phyloP scores from a whole-genome alignment of 1,284 basidiomycete genomes.

The Cryptococcus sp. region DNA sequence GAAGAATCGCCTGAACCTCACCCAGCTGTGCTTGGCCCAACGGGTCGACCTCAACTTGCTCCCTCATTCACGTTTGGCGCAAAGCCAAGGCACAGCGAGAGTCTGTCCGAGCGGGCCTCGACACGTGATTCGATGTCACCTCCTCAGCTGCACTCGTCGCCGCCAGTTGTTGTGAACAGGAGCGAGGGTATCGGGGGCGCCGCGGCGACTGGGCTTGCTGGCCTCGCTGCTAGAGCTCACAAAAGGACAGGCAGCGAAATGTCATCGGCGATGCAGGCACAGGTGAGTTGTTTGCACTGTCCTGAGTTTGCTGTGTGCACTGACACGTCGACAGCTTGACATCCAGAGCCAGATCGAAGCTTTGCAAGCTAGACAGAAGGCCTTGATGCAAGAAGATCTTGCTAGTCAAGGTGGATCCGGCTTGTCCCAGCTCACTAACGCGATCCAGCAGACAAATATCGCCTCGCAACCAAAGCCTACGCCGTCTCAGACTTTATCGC shows the following conservation, averaged over 20 bases:
- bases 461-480: constrained; percentile 15
- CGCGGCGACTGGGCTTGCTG: constrained; percentile 45
- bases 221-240: constrained; percentile 53
- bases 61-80: constrained; percentile 85
- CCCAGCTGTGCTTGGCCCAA: constrained; percentile 60
- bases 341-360: constrained; percentile 87
- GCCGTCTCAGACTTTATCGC: constrained; percentile 47
- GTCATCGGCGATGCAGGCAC: constrained; percentile 70
- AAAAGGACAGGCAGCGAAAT: constrained; percentile 67
- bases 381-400: constrained; percentile 82
- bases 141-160: constrained; percentile 11
- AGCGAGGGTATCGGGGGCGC: constrained; percentile 46
- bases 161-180: constrained; percentile 35
- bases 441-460: constrained; percentile 8
- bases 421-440: constrained; percentile 50
- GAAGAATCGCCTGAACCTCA: constrained; percentile 44
- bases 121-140: constrained; percentile 21
- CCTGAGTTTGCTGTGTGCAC: not conserved
- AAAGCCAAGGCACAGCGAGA: constrained; percentile 51
- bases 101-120: constrained; percentile 7
- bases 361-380: constrained; percentile 83
- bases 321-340: constrained; percentile 64
- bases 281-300: constrained; percentile 58
- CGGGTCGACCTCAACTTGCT: constrained; percentile 82
- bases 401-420: constrained; percentile 66